Conservation (phyloP, 495 filamentous ascomycete genomes). For the Clavariopsis aquatica region DNA sequence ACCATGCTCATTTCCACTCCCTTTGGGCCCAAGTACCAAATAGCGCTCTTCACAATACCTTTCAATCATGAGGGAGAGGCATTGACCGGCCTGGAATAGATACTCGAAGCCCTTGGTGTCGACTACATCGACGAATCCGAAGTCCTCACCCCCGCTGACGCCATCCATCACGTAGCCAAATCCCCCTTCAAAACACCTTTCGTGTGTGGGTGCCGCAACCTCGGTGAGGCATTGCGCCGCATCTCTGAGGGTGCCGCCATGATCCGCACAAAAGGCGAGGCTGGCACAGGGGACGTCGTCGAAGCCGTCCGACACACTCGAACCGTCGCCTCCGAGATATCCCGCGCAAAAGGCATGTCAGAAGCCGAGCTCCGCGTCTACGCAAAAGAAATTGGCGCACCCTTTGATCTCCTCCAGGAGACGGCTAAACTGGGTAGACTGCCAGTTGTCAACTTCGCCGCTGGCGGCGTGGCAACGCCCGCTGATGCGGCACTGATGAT, state of each 20-base stretch:
- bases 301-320: constrained; percentile 97
- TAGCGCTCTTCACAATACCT: no score
- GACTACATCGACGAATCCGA: constrained; percentile 99
- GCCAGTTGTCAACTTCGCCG: constrained; percentile 97
- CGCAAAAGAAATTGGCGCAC: constrained; percentile 78
- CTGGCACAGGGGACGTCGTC: constrained; percentile 96
- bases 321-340: constrained; percentile 81
- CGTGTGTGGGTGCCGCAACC: constrained; percentile 94
- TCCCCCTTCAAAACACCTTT: constrained; percentile 80
- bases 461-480: constrained; percentile 94
- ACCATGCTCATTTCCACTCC: no score
- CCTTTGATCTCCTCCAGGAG: constrained; percentile 77
- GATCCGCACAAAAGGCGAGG: constrained; percentile 98
- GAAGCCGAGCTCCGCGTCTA: constrained; percentile 70
- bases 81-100: constrained; percentile 52
- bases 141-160: constrained; percentile 93
- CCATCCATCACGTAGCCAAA: constrained; percentile 90
- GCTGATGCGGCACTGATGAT: constrained; percentile 99
- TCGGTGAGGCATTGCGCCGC: constrained; percentile 88
- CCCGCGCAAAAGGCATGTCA: constrained; percentile 61
- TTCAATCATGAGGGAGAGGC: not conserved
- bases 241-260: constrained; percentile 95
- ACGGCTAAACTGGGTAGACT: constrained; percentile 83
- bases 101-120: constrained; percentile 89
- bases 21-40: no score